phyloP scores from a whole-genome alignment of 164 flowering plant genomes.

The Chimonanthus salicifolius region DNA sequence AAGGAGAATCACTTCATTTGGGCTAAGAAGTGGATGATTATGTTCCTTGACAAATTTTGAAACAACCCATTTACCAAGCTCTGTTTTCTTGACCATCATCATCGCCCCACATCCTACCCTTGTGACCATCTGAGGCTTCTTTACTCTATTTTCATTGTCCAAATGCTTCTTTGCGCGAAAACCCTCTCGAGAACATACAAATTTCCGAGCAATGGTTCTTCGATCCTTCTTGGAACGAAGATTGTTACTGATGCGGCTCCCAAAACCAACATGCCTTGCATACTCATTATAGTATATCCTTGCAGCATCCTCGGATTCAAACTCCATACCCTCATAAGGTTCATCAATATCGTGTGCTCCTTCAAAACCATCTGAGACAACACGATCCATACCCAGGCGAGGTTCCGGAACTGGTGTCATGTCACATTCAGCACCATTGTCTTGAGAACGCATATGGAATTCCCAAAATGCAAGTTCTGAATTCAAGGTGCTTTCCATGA shows the following conservation, averaged over 20 bases:
- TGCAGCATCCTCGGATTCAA: constrained; percentile 15
- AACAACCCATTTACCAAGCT: constrained; percentile 13
- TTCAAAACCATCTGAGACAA: not conserved
- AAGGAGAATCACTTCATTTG: constrained; percentile 8
- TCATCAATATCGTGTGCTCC: constrained; percentile 3
- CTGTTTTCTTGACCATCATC: constrained; percentile 11
- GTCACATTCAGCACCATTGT: not conserved
- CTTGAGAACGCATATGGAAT: not conserved
- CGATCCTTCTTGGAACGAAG: constrained; percentile 9
- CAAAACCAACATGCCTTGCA: constrained; percentile 8
- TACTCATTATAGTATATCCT: constrained; percentile 11
- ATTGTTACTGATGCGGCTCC: constrained; percentile 1
- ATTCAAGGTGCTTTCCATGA: constrained; percentile 1
- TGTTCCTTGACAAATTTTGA: constrained; percentile 10
- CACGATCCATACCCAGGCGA: not conserved
- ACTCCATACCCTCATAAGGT: constrained; percentile 13
- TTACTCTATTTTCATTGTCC: not conserved
- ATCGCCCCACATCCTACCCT: constrained; percentile 11
- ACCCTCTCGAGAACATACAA: constrained; percentile 7
- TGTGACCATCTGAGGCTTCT: constrained; percentile 5
- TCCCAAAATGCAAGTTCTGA: not conserved
- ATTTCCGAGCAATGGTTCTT: constrained; percentile 4
- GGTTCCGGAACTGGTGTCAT: not conserved
- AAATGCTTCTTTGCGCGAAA: constrained; percentile 7
- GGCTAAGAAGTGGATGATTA: constrained; percentile 5